These are phyloP conservation scores for Globisporangium ultimum DNA, from an alignment of 352 stramenopile species.

Conservation along the genomic window DNA sequence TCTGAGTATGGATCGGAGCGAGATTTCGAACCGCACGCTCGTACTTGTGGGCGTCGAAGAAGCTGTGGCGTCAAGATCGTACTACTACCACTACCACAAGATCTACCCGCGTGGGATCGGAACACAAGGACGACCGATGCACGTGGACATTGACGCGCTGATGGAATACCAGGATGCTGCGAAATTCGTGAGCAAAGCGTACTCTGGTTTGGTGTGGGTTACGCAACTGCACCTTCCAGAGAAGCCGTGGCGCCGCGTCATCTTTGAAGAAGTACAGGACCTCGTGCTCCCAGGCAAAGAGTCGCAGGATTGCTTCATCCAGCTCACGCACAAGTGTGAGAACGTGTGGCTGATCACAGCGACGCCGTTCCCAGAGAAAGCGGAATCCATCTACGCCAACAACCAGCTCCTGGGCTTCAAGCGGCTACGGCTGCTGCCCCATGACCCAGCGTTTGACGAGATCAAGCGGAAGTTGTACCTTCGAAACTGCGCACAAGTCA, in stretches of 20 bases:
- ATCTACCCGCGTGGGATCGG: conserved; percentile 47
- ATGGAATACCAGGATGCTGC: conserved; percentile 68
- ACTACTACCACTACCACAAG: conserved; percentile 62
- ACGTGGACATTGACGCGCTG: conserved; percentile 38
- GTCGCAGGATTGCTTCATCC: conserved; percentile 80
- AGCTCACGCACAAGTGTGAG: conserved; percentile 67
- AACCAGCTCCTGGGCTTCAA: conserved; percentile 86
- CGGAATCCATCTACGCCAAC: conserved; percentile 85
- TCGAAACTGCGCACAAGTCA: conserved; percentile 78
- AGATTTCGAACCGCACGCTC: conserved; percentile 76
- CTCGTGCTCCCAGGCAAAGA: conserved; percentile 68
- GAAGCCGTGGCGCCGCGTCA: conserved; percentile 70
- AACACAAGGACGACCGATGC: conserved; percentile 28
- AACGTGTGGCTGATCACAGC: conserved; percentile 87
- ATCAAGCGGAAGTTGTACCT: conserved; percentile 89
- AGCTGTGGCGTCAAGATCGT: conserved; percentile 51
- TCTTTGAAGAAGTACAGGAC: conserved; percentile 89
- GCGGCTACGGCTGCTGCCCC: conserved; percentile 50
- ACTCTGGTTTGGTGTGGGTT: conserved; percentile 70
- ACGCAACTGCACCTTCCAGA: conserved; percentile 56
- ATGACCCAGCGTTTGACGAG: conserved; percentile 80
- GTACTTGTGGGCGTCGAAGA: conserved; percentile 79
- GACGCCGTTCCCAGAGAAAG: conserved; percentile 78
- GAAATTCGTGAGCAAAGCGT: conserved; percentile 81
- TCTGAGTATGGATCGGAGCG: conserved; percentile 32